Evolutionary conservation across 352 stramenopile species (phyloP).

Genomic region (Albugo candida): DNA sequence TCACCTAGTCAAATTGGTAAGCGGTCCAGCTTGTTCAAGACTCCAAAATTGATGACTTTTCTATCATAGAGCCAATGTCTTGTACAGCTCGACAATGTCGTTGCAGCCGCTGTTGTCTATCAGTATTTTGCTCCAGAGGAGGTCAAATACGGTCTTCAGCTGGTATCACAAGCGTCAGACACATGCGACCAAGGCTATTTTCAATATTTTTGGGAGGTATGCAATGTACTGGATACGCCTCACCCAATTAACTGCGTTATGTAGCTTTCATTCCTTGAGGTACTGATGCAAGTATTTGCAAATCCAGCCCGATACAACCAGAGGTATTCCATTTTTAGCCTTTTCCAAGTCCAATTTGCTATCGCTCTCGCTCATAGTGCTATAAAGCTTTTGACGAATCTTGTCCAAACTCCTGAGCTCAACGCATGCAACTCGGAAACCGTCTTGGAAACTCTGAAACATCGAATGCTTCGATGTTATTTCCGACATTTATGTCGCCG

Average conservation of each 20-base stretch:
- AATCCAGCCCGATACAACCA: conserved; percentile 47
- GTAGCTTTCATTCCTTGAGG: conserved; percentile 57
- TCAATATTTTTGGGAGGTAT: conserved; percentile 76
- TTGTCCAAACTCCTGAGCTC: conserved; percentile 66
- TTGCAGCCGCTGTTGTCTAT: conserved; percentile 65
- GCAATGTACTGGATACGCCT: conserved; percentile 1
- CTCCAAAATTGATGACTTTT: background rate
- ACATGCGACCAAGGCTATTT: conserved; percentile 56
- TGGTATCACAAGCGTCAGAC: conserved; percentile 49
- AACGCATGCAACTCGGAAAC: conserved; percentile 49
- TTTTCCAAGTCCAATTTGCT: background rate
- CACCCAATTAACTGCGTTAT: background rate
- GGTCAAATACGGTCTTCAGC: conserved; percentile 61
- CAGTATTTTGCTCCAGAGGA: conserved; percentile 65
- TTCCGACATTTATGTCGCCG: conserved; percentile 53
- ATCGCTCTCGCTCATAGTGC: conserved; percentile 12
- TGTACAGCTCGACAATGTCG: conserved; percentile 58
- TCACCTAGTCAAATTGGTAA: conserved; percentile 61
- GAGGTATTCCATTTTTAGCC: conserved; percentile 18
- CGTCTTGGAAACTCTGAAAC: conserved; percentile 46
- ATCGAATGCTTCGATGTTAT: conserved; percentile 65
- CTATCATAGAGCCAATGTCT: conserved; percentile 53
- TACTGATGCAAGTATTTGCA: conserved; percentile 58
- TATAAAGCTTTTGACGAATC: conserved; percentile 52
- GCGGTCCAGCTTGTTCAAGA: conserved; percentile 1